Base-by-base conservation (phyloP, 495 filamentous ascomycete species). In the Cercophora sp. region DNA sequence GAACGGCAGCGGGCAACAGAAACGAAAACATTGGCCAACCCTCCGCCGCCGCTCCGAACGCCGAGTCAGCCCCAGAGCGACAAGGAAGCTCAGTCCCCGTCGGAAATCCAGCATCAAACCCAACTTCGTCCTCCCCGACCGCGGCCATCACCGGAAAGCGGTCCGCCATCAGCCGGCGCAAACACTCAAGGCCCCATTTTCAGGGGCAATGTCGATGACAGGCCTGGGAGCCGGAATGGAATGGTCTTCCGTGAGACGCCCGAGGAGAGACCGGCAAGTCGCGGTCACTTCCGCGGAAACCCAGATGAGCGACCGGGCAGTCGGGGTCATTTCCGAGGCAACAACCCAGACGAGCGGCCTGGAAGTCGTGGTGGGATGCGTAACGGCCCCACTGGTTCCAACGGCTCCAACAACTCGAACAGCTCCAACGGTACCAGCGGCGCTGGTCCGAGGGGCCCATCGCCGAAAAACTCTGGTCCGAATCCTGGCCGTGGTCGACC, bases 1-100 rank as follows among this genome's bases (percentile, higher is more conserved):
- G 64, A 64, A 29, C 35, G 59, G 9, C 55, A 63, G 29, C 64
- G 55, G 48, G 57, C 19, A 20, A 60, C 51, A 11, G 60, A 66
- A 54, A 55, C 52, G 11, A 55, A 31, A 13, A 23, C 39, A 16
- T 42, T 45, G 23, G 19, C 40, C 3, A 52, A 51, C n/a, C 9
- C 44, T 8, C 44, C 31, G 37, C 9, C 39, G 11, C 49, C n/a
- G 46, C 19, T 48, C 23, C 27, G 34, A 16, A 22, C 48, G 31
- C 29, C 32, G 16, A 8, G 11, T 15, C 3, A 15, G 32, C 32
- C 23, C 36, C 13, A n/a, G 32, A 13, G 31, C 27, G 31, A 50
- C 20, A 43, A 8, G 34, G 34, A 11, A 50, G 48, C 20, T n/a
- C 20, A 42, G 29, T 13, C 25, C 24, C 16, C 41, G n/a, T n/a